A percentile compares a stretch with the other conserved stretches of the same genome.
These are phyloP conservation scores for Anisodus acutangulus DNA, from an alignment of 257 asterid genomes.

Conservation along the genomic window DNA sequence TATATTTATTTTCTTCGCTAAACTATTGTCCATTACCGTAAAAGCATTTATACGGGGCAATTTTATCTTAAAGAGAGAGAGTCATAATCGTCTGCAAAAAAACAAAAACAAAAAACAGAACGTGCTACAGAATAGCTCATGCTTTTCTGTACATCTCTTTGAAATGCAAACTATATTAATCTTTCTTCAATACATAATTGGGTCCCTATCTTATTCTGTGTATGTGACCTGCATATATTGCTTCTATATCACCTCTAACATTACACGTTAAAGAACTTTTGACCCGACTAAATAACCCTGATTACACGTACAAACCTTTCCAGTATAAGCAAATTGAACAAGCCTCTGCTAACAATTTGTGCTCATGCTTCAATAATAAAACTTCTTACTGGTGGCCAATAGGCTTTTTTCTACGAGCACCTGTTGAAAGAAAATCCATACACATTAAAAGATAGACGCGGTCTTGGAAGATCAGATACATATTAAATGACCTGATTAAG, in stretches of 20 bases:
- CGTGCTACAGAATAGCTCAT: not conserved
- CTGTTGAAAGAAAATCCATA: slow-evolving; percentile 31
- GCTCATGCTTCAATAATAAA: slow-evolving; percentile 9
- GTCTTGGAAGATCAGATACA: not conserved
- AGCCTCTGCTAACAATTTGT: slow-evolving; percentile 4
- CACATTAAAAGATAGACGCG: not conserved
- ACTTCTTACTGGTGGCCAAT: slow-evolving; percentile 21
- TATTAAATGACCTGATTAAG: not conserved
- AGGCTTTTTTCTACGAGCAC: slow-evolving; percentile 44
- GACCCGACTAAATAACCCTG: not conserved
- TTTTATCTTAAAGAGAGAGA: too few species aligned
- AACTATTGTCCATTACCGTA: too few species aligned
- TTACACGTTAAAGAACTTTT: not conserved
- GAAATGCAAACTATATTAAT: not conserved
- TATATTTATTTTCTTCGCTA: too few species aligned
- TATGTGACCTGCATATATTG: slow-evolving; percentile 4
- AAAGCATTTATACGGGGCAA: too few species aligned
- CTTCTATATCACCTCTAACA: not conserved
- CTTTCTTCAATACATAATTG: not conserved
- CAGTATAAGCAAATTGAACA: not conserved
- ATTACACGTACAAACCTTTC: slow-evolving; percentile 8
- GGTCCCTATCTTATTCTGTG: not conserved
- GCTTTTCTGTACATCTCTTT: not conserved
- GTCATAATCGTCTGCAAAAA: not conserved
- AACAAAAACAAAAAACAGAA: not conserved